Evolutionary conservation across 768 basidiomycete genomes (phyloP).

Genomic region (Kwoniella dendrophila): DNA sequence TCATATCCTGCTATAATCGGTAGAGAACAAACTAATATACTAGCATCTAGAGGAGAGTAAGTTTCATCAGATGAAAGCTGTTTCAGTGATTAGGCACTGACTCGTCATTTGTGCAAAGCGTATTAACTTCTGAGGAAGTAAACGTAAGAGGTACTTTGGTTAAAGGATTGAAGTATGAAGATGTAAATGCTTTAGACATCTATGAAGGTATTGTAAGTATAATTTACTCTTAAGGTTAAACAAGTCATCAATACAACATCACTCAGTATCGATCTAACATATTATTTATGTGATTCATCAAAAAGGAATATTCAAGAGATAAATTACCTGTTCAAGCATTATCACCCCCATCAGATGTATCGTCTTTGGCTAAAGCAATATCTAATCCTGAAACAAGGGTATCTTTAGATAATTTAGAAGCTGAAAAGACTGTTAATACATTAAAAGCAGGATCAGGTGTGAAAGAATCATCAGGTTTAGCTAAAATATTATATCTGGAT

Average conservation of each 20-base stretch:
- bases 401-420: conserved; percentile 53
- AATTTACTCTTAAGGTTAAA: conserved; percentile 36
- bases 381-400: conserved; percentile 42
- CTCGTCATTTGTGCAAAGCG: neutral
- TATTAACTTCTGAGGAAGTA: conserved; percentile 61
- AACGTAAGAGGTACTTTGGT: conserved; percentile 80
- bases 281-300: neutral
- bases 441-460: neutral
- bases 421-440: conserved; percentile 46
- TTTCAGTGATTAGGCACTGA: neutral
- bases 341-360: conserved; percentile 44
- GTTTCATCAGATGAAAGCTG: too few relatives aligned
- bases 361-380: conserved; percentile 18
- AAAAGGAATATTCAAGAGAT: conserved; percentile 72
- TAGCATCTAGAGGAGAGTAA: conserved; percentile 57
- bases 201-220: conserved; percentile 73
- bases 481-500: conserved; percentile 4
- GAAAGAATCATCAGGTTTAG: neutral
- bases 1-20: conserved; percentile 87
- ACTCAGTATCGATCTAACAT: neutral
- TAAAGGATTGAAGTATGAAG: conserved; percentile 66
- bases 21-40: conserved; percentile 59
- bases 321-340: conserved; percentile 65
- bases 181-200: conserved; percentile 70
- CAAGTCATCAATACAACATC: neutral